Percentiles rank a stretch among this genome's conserved stretches.
These are phyloP conservation scores for Naematelia aurantialba DNA, from an alignment of 768 basidiomycete genomes.

Conservation along the genomic window DNA sequence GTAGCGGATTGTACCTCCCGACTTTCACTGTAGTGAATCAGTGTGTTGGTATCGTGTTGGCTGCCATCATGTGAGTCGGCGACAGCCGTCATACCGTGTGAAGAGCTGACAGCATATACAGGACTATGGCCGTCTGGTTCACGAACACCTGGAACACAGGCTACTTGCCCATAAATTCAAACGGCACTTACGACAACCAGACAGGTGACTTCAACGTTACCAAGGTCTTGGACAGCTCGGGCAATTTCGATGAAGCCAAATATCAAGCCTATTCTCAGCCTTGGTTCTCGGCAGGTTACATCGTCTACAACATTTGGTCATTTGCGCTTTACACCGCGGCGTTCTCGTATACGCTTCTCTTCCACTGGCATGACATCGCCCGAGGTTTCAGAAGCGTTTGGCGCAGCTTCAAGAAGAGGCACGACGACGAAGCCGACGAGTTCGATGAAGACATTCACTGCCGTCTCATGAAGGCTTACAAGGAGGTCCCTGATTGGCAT, in stretches of 20 bases:
- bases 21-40: conserved; percentile 53
- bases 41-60: conserved; percentile 46
- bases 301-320: conserved; percentile 50
- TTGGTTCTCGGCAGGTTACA: conserved; percentile 48
- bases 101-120: not conserved
- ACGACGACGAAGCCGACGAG: conserved; percentile 13
- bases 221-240: conserved; percentile 52
- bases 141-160: conserved; percentile 37
- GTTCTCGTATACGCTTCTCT: conserved; percentile 22
- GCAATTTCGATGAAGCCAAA: conserved; percentile 53
- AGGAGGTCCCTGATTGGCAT: conserved; percentile 59
- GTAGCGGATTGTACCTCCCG: conserved; percentile 38
- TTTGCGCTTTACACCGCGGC: conserved; percentile 52
- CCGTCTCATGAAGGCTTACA: conserved; percentile 25
- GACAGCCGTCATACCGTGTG: too few relatives aligned
- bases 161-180: conserved; percentile 51
- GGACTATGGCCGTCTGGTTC: conserved; percentile 20
- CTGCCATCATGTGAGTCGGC: conserved; percentile 30
- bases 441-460: conserved; percentile 28
- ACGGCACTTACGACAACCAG: conserved; percentile 52
- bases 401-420: conserved; percentile 6
- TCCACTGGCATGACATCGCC: conserved; percentile 23
- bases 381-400: conserved; percentile 9
- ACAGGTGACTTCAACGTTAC: conserved; percentile 57
- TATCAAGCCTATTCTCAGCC: conserved; percentile 55